Percentiles rank a stretch among this genome's conserved stretches.
Evolutionary conservation across 1,139 yeast species (phyloP).

Genomic region (Lodderomyces theae): DNA sequence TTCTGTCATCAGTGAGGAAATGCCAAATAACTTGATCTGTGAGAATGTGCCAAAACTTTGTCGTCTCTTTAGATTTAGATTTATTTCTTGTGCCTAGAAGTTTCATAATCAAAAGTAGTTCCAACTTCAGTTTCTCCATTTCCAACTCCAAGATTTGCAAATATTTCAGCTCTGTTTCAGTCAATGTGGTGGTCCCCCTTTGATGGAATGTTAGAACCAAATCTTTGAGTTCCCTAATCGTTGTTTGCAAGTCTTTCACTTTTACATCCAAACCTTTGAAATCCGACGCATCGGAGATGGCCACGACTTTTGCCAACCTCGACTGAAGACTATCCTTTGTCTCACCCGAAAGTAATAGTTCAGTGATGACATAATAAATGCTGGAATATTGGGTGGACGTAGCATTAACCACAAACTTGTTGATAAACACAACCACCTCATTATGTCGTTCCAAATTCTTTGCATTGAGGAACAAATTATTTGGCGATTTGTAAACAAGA

Average conservation of each 20-base stretch:
- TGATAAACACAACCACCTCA: slow-evolving; percentile 54
- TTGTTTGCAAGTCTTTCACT: slow-evolving; percentile 54
- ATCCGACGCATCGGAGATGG: slow-evolving; percentile 69
- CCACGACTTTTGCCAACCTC: slow-evolving; percentile 60
- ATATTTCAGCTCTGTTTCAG: slow-evolving; percentile 25
- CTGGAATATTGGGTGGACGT: slow-evolving; percentile 74
- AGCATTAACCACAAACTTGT: slow-evolving; percentile 66
- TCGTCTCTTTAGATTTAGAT: slow-evolving; percentile 26
- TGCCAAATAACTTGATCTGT: slow-evolving; percentile 73
- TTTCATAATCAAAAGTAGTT: slow-evolving; percentile 62
- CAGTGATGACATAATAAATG: slow-evolving; percentile 60
- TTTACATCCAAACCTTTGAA: slow-evolving; percentile 52
- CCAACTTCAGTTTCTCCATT: slow-evolving; percentile 53
- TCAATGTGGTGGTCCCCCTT: slow-evolving; percentile 22
- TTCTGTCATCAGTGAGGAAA: slow-evolving; percentile 55
- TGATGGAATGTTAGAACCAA: slow-evolving; percentile 47
- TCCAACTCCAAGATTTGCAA: slow-evolving; percentile 52
- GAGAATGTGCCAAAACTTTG: slow-evolving; percentile 36
- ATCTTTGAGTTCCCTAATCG: slow-evolving; percentile 42
- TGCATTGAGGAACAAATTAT: slow-evolving; percentile 45
- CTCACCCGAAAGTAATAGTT: slow-evolving; percentile 63
- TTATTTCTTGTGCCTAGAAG: slow-evolving; percentile 50
- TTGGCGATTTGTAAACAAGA: slow-evolving; percentile 63
- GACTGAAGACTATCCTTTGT: slow-evolving; percentile 54
- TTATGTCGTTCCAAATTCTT: slow-evolving; percentile 22